Conservation (phyloP, 2,329 filamentous ascomycete genomes). For the Xylariaceae sp. region DNA sequence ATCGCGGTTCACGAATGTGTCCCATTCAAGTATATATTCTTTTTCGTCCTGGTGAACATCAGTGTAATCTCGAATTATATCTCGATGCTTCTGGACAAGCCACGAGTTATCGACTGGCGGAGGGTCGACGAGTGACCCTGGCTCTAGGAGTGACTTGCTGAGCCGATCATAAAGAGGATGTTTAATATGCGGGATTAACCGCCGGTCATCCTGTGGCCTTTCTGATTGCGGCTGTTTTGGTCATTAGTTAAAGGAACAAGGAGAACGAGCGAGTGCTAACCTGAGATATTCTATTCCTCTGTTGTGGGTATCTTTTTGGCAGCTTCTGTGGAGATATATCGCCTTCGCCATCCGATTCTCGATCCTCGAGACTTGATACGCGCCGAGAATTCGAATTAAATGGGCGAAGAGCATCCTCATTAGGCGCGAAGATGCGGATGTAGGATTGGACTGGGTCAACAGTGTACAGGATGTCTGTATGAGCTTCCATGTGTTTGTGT, state of each 20-base stretch:
- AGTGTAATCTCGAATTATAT: conserved; percentile 54
- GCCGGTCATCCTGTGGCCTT: conserved; percentile 32
- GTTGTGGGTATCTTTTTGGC: conserved; percentile 19
- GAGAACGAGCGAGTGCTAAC: conserved; percentile 18
- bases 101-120: conserved; percentile 46
- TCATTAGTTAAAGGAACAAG: conserved; percentile 10
- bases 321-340: conserved; percentile 25
- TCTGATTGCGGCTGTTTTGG: conserved; percentile 17
- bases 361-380: conserved; percentile 25
- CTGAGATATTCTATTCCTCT: conserved; percentile 17
- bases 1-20: conserved; percentile 49
- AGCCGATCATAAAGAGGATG: conserved; percentile 55
- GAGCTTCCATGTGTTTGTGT: conserved; percentile 46
- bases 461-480: conserved; percentile 43
- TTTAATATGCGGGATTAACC: conserved; percentile 46
- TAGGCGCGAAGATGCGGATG: conserved; percentile 29
- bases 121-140: conserved; percentile 45
- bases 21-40: conserved; percentile 57
- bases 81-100: conserved; percentile 56
- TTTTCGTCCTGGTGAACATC: conserved; percentile 53
- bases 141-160: conserved; percentile 49
- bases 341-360: conserved; percentile 28
- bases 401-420: conserved; percentile 26
- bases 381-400: conserved; percentile 23
- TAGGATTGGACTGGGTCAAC: conserved; percentile 33